phyloP scores from a whole-genome alignment of 306 rosid species.

The Cicer arietinum region DNA sequence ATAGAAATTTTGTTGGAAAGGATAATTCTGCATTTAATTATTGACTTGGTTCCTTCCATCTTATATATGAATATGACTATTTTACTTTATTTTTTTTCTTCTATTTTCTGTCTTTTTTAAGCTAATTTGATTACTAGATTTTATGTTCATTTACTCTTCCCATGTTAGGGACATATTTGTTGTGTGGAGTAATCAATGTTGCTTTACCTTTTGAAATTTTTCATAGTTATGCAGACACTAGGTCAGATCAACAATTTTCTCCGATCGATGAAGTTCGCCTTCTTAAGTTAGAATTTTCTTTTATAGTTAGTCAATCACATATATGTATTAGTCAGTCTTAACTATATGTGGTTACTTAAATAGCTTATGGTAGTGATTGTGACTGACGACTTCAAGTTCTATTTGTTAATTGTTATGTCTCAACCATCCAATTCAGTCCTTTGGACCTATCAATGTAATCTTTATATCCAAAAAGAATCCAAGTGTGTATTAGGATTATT shows the following conservation, averaged over 20 bases:
- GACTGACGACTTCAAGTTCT: slow-evolving; percentile 12
- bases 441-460: background rate
- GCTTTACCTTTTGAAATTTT: background rate
- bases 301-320: slow-evolving; percentile 1
- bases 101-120: background rate
- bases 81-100: background rate
- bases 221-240: background rate
- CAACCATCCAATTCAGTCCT: background rate
- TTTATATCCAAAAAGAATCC: background rate
- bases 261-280: background rate
- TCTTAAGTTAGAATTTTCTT: slow-evolving; percentile 24
- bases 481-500: background rate
- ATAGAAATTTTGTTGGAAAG: slow-evolving; percentile 11
- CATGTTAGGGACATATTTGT: slow-evolving; percentile 8
- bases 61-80: background rate
- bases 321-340: background rate
- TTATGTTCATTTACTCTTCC: background rate
- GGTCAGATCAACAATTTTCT: slow-evolving; percentile 16
- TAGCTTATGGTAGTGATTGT: background rate
- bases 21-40: background rate
- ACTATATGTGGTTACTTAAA: slow-evolving; percentile 4
- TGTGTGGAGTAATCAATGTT: slow-evolving; percentile 15
- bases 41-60: background rate
- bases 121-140: slow-evolving; percentile 8
- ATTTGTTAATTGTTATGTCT: background rate